Evolutionary conservation across 129 eudicot genomes (phyloP), one percentile per base, ranked within the genome.

Genomic region (Cynara cardunculus): DNA sequence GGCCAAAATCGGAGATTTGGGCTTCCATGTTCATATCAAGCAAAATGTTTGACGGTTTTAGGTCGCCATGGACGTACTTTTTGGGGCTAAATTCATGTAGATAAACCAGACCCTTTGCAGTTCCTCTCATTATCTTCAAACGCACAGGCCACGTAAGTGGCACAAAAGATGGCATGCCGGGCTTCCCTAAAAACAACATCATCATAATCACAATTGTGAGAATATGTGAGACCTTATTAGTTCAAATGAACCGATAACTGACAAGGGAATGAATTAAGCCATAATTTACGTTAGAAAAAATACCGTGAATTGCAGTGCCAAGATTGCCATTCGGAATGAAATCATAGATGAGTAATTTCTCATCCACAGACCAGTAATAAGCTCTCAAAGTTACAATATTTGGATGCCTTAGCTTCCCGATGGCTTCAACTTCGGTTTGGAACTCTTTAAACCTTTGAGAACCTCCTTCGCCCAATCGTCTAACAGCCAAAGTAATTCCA

Each of bases 401-500:
- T 2, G 92, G 93, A 79, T 95, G 99, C 73, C 86, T 95, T 11
- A 95, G 83, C 79, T 91, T 95, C 72, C 97, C 99, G 61, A 95
- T 92, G 34, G 99, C 99, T 86, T 95, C 97, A 9, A 95, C 99
- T 81, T 95, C 99, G 0, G 97, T 95, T 69, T 92, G 99, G 68
- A 95, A 95, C 56, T 95, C 99, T 81, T 92, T 95, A 73, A 95
- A 91, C 88, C 99, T 87, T 76, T 95, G 99, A 1, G 99, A 90
- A 85, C 98, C 99, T 4, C 99, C 99, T 85, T 95, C 99, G 1
- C 99, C 99, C 41, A 95, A 80, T 85, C 99, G 84, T 69, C 99
- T 88, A 30, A 95, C 99, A 61, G 99, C 99, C 84, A 95, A 88
- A 56, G 88, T 89, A 77, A 81, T 80, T 70, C 99, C 99, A 37